Evolutionary conservation across 2,329 filamentous ascomycete species (phyloP), one percentile per base, ranked within the genome.

Genomic region (Colletotrichum abscissum): DNA sequence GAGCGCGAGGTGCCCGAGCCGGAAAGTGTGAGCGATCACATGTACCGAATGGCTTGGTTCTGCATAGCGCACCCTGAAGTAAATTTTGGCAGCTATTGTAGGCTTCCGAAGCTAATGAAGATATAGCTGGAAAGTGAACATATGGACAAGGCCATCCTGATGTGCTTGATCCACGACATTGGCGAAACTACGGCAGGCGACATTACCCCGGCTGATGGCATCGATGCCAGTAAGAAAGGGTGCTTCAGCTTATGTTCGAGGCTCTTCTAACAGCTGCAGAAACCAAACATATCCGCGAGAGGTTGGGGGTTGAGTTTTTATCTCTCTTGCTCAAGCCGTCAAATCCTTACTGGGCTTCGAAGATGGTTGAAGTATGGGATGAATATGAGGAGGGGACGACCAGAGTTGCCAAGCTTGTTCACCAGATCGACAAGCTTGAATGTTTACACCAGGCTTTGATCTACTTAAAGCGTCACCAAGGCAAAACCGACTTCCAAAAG

Each of bases 1-100:
- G 30, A 38, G n/a, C 58, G 56, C 28, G 19, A 60, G 16, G 35
- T 72, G 24, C 49, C 35, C 22, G 28, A 67, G 12, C 69, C 30
- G 9, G 69, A 72, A 57, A 72, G 69, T 38, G 63, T 72, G 4
- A 60, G 56, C 63, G 58, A 72, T 38, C 63, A 72, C 7, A 72
- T 72, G 46, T 72, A 72, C 56, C 46, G 46, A n/a, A 72, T 72
- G 69, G 58, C 38, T 26, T 59, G 55, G 69, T 52, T 58, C 28
- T 64, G 38, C 9, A 16, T 67, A 3, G 57, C 42, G 19, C 35
- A 67, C 33, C 69, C 35, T 30, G 35, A 64, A 57, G 63, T 67
- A 63, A n/a, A 7, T 22, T 42, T 9, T 55, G 14, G 46, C 49
- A 38, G 49, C 28, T 14, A 3, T 57, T n/a, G 22, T 54, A 22